Evolutionary conservation across 1,284 basidiomycete species (phyloP).

Genomic region (Cryptococcus wingfieldii): DNA sequence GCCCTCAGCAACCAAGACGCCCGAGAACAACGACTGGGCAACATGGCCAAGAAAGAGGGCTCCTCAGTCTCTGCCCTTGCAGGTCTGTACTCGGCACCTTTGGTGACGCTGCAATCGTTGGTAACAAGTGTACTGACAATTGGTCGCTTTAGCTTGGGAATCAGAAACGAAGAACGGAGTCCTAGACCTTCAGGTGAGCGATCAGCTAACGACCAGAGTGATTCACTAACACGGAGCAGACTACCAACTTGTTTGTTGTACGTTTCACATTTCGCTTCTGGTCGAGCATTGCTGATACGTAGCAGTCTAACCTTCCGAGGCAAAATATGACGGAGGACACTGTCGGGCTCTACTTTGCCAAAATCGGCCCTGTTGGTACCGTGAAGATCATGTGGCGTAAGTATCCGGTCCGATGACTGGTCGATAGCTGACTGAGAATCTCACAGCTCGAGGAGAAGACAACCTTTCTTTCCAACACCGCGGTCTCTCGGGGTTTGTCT

Average conservation of each 20-base stretch:
- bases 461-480: slow-evolving; percentile 59
- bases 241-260: slow-evolving; percentile 90
- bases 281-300: neutral
- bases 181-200: slow-evolving; percentile 31
- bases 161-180: slow-evolving; percentile 8
- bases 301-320: slow-evolving; percentile 64
- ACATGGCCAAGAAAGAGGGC: slow-evolving; percentile 54
- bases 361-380: slow-evolving; percentile 53
- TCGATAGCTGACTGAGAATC: neutral
- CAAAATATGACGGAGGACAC: slow-evolving; percentile 71
- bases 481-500: slow-evolving; percentile 88
- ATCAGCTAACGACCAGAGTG: neutral
- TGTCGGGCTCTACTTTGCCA: slow-evolving; percentile 80
- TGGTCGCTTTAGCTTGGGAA: slow-evolving; percentile 24
- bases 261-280: slow-evolving; percentile 16
- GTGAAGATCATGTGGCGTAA: slow-evolving; percentile 94
- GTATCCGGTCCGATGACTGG: slow-evolving; percentile 27
- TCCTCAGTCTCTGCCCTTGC: slow-evolving; percentile 81
- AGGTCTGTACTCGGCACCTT: slow-evolving; percentile 51
- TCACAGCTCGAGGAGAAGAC: slow-evolving; percentile 39
- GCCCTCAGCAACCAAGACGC: slow-evolving; percentile 75
- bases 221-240: slow-evolving; percentile 52
- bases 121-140: slow-evolving; percentile 12
- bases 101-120: neutral
- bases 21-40: slow-evolving; percentile 73